A percentile compares a stretch with the other conserved stretches of the same genome.
These are phyloP conservation scores for Cryphonectria radicalis DNA, from an alignment of 2,329 filamentous ascomycete species.

Conservation along the genomic window DNA sequence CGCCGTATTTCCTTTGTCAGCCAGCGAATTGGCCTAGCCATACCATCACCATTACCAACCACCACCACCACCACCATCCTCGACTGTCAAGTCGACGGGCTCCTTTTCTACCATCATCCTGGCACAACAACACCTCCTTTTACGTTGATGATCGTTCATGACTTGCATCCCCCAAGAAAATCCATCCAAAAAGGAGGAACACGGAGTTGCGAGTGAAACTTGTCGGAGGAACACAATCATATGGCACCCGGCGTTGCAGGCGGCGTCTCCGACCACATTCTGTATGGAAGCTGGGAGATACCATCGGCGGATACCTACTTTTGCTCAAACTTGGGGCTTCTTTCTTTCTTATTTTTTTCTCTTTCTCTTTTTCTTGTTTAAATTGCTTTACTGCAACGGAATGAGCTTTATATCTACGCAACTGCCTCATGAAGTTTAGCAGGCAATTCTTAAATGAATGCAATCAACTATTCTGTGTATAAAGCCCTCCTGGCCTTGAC, in stretches of 20 bases:
- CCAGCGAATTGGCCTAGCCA: background rate
- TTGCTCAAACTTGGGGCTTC: background rate
- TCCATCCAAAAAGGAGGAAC: conserved; percentile 7
- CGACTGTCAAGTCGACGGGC: background rate
- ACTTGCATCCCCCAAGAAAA: conserved; percentile 25
- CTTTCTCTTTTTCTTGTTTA: background rate
- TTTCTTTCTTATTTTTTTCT: background rate
- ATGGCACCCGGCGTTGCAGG: conserved; percentile 30
- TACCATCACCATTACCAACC: background rate
- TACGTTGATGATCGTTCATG: conserved; percentile 28
- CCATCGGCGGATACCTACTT: conserved; percentile 17
- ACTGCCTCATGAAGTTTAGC: conserved; percentile 6
- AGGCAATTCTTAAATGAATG: conserved; percentile 13
- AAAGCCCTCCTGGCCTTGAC: background rate
- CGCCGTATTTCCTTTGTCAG: conserved; percentile 10
- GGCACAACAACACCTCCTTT: conserved; percentile 1
- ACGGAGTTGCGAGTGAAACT: conserved; percentile 24
- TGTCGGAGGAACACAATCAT: conserved; percentile 9
- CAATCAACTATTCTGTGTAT: background rate
- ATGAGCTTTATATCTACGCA: conserved; percentile 12
- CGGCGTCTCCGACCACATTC: conserved; percentile 26
- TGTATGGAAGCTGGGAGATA: conserved; percentile 28
- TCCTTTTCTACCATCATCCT: background rate
- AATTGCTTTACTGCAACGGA: background rate
- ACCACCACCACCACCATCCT: background rate